These are phyloP conservation scores for Wickerhamiella siamensis DNA, from an alignment of 805 yeast species.

Conservation along the genomic window DNA sequence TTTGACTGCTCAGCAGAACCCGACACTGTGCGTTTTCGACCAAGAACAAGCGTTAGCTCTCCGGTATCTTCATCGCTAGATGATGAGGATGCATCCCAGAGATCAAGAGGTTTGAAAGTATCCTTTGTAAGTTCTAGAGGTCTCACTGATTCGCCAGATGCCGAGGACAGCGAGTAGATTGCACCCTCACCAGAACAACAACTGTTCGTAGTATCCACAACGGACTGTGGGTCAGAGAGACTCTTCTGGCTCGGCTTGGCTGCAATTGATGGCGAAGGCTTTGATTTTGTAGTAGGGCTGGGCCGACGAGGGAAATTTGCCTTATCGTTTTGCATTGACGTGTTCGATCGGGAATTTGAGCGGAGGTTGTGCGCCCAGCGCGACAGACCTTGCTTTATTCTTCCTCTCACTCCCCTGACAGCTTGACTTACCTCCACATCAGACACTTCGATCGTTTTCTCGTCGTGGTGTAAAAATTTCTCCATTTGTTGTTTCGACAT, in stretches of 20 bases:
- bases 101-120: background rate
- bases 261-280: background rate
- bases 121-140: background rate
- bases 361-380: slow-evolving; percentile 11
- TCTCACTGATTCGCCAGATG: background rate
- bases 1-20: background rate
- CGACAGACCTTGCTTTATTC: slow-evolving; percentile 37
- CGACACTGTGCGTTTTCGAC: slow-evolving; percentile 5
- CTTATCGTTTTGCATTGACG: too few relatives aligned
- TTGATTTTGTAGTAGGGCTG: background rate
- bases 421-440: slow-evolving; percentile 62
- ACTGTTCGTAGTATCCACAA: background rate
- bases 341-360: slow-evolving; percentile 5
- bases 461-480: slow-evolving; percentile 20
- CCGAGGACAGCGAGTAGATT: background rate
- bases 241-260: background rate
- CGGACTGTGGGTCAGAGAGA: background rate
- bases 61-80: slow-evolving; percentile 15
- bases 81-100: background rate
- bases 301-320: too few relatives aligned
- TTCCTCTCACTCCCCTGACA: slow-evolving; percentile 64
- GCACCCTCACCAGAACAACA: background rate
- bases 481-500: slow-evolving; percentile 22
- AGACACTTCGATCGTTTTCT: slow-evolving; percentile 41
- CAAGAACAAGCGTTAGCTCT: slow-evolving; percentile 18